Evolutionary conservation across 345 rosid species (phyloP).

Genomic region (Microcos paniculata): DNA sequence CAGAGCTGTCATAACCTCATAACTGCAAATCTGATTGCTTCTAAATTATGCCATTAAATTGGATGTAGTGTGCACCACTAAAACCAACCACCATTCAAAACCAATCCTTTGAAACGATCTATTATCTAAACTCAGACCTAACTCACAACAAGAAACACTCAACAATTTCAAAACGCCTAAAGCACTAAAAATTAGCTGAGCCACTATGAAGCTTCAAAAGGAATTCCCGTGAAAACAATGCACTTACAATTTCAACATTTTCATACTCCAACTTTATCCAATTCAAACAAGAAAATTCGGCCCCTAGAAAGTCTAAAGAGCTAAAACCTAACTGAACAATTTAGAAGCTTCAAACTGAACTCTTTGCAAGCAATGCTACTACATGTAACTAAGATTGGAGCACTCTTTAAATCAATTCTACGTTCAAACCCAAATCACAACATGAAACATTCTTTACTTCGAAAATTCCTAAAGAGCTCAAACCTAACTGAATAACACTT

Average conservation of each 20-base stretch:
- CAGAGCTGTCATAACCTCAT: background rate
- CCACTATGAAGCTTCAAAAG: background rate
- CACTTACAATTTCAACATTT: background rate
- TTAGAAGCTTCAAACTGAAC: background rate
- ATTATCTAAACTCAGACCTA: background rate
- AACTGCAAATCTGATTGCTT: background rate
- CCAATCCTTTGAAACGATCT: background rate
- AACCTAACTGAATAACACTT: background rate
- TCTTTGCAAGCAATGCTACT: background rate
- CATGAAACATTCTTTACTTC: background rate
- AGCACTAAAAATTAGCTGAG: background rate
- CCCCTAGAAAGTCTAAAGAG: background rate
- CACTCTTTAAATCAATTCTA: background rate
- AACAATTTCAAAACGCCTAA: background rate
- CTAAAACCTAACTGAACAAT: background rate
- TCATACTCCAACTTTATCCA: background rate
- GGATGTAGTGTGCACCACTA: background rate
- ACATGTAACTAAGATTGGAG: background rate
- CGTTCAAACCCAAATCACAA: background rate
- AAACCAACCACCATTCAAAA: background rate
- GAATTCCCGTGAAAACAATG: background rate
- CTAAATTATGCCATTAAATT: background rate
- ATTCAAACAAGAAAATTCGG: background rate
- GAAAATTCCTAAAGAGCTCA: background rate
- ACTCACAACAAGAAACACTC: conserved; percentile 1